These are phyloP conservation scores for Fusarium sp. DNA, from an alignment of 2,329 filamentous ascomycete species.

Conservation along the genomic window DNA sequence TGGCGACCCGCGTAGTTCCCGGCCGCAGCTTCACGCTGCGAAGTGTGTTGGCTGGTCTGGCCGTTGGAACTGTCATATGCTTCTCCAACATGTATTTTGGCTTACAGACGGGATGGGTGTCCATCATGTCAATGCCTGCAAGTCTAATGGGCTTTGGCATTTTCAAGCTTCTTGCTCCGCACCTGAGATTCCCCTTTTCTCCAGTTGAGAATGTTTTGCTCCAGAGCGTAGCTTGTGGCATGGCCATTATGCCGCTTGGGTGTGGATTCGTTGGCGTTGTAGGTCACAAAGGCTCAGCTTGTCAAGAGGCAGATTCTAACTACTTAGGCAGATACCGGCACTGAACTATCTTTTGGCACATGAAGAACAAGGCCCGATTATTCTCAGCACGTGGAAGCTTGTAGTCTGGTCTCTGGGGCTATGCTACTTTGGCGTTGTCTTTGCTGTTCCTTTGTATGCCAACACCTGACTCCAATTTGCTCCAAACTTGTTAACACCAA, in stretches of 20 bases:
- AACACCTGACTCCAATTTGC: background rate
- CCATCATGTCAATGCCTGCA: slow-evolving; percentile 96
- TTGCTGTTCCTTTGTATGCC: slow-evolving; percentile 84
- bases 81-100: slow-evolving; percentile 99
- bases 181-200: slow-evolving; percentile 84
- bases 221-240: slow-evolving; percentile 93
- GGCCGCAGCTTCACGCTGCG: slow-evolving; percentile 86
- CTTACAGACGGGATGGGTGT: slow-evolving; percentile 81
- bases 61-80: slow-evolving; percentile 90
- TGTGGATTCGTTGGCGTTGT: slow-evolving; percentile 94
- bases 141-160: slow-evolving; percentile 95
- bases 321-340: slow-evolving; percentile 75
- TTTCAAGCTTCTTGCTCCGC: slow-evolving; percentile 82
- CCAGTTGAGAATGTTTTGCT: slow-evolving; percentile 97
- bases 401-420: slow-evolving; percentile 92
- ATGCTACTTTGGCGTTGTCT: slow-evolving; percentile 96
- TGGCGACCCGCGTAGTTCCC: slow-evolving; percentile 49
- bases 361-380: slow-evolving; percentile 83
- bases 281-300: slow-evolving; percentile 47
- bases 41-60: slow-evolving; percentile 81
- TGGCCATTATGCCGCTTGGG: slow-evolving; percentile 96
- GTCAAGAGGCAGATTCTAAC: slow-evolving; percentile 9
- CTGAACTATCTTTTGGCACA: slow-evolving; percentile 85
- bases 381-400: slow-evolving; percentile 79
- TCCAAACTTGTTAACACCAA: slow-evolving; percentile 10